A percentile compares a stretch with the other conserved stretches of the same genome.
phyloP scores from a whole-genome alignment of 208 protist genomes.

The Trypanosoma mega region DNA sequence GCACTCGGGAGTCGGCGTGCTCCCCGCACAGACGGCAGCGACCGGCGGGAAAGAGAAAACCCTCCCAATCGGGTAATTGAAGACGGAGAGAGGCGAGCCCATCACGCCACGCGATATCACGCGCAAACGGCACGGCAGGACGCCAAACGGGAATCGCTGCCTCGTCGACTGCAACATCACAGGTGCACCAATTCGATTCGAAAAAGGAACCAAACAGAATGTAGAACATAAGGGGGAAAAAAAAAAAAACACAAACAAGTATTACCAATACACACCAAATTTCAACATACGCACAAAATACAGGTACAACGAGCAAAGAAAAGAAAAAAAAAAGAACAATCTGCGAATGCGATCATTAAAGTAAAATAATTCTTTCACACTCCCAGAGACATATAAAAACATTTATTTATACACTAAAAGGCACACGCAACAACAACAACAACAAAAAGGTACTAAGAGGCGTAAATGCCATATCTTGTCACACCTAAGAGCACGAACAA shows the following conservation, averaged over 20 bases:
- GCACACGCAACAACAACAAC: background rate
- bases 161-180: too few species aligned
- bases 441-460: background rate
- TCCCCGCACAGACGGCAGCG: conserved; percentile 23
- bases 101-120: background rate
- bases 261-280: too few species aligned
- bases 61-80: background rate
- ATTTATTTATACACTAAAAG: background rate
- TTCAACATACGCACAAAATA: too few species aligned
- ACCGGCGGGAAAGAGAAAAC: conserved; percentile 19
- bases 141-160: too few species aligned
- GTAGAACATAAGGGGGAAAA: too few species aligned
- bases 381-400: conserved; percentile 1
- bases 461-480: too few species aligned
- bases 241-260: too few species aligned
- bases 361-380: background rate
- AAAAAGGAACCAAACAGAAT: too few species aligned
- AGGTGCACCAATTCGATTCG: too few species aligned
- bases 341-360: background rate
- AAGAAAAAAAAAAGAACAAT: background rate
- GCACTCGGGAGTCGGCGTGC: background rate
- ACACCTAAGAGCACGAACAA: too few species aligned
- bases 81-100: background rate
- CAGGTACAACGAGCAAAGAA: too few species aligned
- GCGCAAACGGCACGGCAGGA: too few species aligned